Evolutionary conservation across 2,329 filamentous ascomycete genomes (phyloP), one percentile per base, ranked within the genome.

Genomic region (Aspergillus hortae): DNA sequence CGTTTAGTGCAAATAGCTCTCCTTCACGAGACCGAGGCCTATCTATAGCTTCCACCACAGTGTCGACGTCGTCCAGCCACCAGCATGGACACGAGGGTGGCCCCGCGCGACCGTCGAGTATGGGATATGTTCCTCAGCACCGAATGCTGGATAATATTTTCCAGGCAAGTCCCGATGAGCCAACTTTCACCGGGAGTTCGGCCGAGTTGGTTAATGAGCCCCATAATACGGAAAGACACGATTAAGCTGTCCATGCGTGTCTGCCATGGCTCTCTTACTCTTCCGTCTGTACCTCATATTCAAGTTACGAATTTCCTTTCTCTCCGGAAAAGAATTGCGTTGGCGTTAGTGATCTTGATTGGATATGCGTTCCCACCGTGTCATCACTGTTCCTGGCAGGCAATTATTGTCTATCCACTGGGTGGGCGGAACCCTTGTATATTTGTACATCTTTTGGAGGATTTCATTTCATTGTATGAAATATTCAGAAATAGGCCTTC

Each of bases 91-190:
- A 54, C 5, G 64, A 68, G 4, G 63, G 67, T 12, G 50, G 25
- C 55, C 30, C 56, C 52, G 64, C 66, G 48, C 70, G 77, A 41
- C 76, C 77, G 0, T 77, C 75, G 6, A 78, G 76, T 47, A 64
- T 80, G 67, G 78, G 78, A 0, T 78, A 76, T 51, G 77, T 80
- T 10, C 69, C 73, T 9, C 73, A 78, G 52, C 70, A 77, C 58
- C 73, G 76, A 32, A 73, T 76, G 4, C 73, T 70, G 48, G 77
- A 79, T 46, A 72, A 77, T 52, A 77, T 80, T 32, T 73, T 75
- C 50, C 68, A 74, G 46, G 64, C 67, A 21, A 71, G 67, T 56
- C 65, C 69, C 15, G 67, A 73, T 32, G 61, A 68, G 47, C 60
- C 65, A 4, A 67, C 69, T 10, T 66, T 74, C 30, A 62, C 68